These are phyloP conservation scores for Blastobotrys arbuscula DNA, from an alignment of 1,139 yeast genomes.

Conservation along the genomic window DNA sequence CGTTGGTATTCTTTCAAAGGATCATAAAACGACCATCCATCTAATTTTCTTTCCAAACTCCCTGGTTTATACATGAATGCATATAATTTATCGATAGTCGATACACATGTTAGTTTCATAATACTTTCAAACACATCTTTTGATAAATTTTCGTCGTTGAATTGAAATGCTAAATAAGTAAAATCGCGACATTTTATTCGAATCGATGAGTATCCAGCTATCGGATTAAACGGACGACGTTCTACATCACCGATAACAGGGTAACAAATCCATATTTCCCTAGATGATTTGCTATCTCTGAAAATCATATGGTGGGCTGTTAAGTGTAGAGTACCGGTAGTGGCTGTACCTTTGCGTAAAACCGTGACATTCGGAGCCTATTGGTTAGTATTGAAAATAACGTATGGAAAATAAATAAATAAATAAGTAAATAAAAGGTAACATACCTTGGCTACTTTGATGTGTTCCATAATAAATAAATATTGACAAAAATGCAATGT, in stretches of 20 bases:
- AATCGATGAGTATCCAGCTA: constrained; percentile 47
- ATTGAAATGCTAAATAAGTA: constrained; percentile 76
- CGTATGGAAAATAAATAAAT: no score
- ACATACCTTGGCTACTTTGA: constrained; percentile 46
- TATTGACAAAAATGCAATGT: neutral
- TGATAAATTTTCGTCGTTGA: constrained; percentile 54
- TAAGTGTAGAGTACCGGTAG: constrained; percentile 65
- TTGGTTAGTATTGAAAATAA: neutral
- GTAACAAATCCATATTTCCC: constrained; percentile 90
- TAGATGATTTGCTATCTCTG: constrained; percentile 39
- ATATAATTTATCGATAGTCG: constrained; percentile 52
- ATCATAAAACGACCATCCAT: constrained; percentile 72
- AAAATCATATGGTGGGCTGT: constrained; percentile 87
- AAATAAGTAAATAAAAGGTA: neutral
- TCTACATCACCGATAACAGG: constrained; percentile 72
- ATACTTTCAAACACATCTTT: constrained; percentile 68
- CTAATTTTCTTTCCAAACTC: constrained; percentile 44
- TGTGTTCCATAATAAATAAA: constrained; percentile 44
- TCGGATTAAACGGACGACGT: constrained; percentile 37
- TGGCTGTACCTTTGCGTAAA: constrained; percentile 61
- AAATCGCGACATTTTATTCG: constrained; percentile 81
- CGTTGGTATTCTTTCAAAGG: constrained; percentile 61
- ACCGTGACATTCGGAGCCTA: constrained; percentile 63
- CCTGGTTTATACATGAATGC: constrained; percentile 68
- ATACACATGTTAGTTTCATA: constrained; percentile 56